Evolutionary conservation across 371 early-diverging fungal genomes (phyloP).

Genomic region (Actinomortierella wolfii): DNA sequence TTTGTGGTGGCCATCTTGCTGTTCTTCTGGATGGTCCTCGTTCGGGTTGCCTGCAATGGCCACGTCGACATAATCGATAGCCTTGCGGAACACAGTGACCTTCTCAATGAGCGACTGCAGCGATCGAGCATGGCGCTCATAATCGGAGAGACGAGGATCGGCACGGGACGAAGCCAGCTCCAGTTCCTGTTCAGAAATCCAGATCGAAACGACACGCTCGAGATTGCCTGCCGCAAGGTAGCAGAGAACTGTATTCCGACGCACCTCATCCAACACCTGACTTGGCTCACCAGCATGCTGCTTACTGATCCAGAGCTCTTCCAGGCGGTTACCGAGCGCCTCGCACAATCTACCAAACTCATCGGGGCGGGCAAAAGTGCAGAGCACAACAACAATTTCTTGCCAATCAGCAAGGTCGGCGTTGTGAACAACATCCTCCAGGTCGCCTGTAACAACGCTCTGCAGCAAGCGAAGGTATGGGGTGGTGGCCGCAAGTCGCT

Average conservation of each 20-base stretch:
- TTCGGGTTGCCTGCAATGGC: constrained; percentile 53
- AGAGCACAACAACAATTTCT: constrained; percentile 87
- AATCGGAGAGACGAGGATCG: constrained; percentile 43
- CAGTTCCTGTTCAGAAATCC: constrained; percentile 68
- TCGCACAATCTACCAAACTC: constrained; percentile 76
- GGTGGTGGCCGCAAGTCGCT: constrained; percentile 60
- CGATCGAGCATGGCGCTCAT: constrained; percentile 53
- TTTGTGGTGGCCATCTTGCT: constrained; percentile 36
- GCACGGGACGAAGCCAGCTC: constrained; percentile 28
- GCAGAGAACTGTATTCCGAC: constrained; percentile 82
- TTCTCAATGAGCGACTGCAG: constrained; percentile 89
- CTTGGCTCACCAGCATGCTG: constrained; percentile 34
- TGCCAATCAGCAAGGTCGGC: constrained; percentile 89
- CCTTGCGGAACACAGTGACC: constrained; percentile 88
- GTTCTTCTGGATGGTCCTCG: constrained; percentile 34
- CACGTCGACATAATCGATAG: constrained; percentile 80
- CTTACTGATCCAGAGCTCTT: constrained; percentile 50
- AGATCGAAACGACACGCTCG: constrained; percentile 83
- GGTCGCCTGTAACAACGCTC: constrained; percentile 78
- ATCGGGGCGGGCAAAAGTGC: constrained; percentile 86
- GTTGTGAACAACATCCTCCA: constrained; percentile 81
- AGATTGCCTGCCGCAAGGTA: constrained; percentile 90
- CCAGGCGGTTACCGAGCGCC: constrained; percentile 72
- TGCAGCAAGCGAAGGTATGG: constrained; percentile 86
- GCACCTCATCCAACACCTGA: constrained; percentile 16